phyloP scores from a whole-genome alignment of 257 asterid species.

The Solanum piurae region DNA sequence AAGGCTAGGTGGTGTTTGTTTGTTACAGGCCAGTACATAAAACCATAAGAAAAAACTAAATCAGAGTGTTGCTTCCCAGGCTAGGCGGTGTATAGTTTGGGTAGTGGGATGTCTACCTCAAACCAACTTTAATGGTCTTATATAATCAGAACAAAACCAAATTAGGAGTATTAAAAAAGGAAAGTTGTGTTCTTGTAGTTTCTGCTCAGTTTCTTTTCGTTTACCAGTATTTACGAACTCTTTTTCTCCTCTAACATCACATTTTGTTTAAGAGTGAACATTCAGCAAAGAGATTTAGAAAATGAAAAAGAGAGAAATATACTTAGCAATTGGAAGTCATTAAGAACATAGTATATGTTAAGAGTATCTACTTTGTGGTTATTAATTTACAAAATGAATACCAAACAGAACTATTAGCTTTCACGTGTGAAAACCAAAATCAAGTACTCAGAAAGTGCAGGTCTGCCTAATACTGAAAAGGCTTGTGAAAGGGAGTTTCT shows the following conservation, averaged over 20 bases:
- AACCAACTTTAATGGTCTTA: not conserved
- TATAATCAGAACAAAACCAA: not conserved
- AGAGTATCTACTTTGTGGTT: not conserved
- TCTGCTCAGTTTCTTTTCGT: not conserved
- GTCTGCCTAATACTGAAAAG: not conserved
- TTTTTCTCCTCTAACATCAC: not conserved
- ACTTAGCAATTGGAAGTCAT: not conserved
- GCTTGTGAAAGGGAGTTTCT: not conserved
- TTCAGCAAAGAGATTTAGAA: not conserved
- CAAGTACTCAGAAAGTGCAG: not conserved
- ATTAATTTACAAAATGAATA: not conserved
- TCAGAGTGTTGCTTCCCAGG: not conserved
- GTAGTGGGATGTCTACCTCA: not conserved
- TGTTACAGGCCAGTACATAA: not conserved
- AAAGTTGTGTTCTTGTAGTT: not conserved
- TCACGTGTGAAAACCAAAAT: not conserved
- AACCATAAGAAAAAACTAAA: not conserved
- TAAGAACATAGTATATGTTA: not conserved
- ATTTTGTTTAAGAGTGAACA: not conserved
- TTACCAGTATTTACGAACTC: not conserved
- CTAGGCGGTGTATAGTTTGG: not conserved
- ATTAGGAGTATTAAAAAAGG: not conserved
- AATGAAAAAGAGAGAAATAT: not conserved
- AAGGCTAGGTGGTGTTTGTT: not conserved
- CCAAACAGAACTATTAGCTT: not conserved